Evolutionary conservation across 192 early-diverging fungal genomes (phyloP).

Genomic region (Rhizophagus clarus): DNA sequence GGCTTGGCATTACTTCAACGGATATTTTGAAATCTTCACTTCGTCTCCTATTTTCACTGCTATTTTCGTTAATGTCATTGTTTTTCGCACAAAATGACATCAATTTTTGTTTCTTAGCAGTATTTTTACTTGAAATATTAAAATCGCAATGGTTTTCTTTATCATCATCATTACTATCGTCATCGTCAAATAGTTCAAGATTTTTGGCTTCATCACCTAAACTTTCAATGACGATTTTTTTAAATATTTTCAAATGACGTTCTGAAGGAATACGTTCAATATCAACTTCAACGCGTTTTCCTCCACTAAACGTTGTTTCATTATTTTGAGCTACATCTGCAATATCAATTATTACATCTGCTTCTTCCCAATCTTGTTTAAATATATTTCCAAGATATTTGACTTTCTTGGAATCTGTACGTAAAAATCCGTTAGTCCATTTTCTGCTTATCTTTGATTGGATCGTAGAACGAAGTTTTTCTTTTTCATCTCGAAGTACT

Average conservation of each 20-base stretch:
- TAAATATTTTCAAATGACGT: constrained; percentile 44
- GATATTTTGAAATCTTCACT: constrained; percentile 43
- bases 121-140: neutral
- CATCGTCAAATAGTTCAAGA: constrained; percentile 7
- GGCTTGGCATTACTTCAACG: constrained; percentile 43
- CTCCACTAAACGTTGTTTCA: constrained; percentile 34
- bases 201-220: constrained; percentile 40
- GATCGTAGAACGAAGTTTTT: neutral
- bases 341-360: constrained; percentile 47
- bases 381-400: constrained; percentile 41
- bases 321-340: constrained; percentile 44
- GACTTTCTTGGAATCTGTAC: constrained; percentile 37
- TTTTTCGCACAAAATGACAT: neutral
- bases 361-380: constrained; percentile 46
- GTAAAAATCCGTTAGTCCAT: constrained; percentile 9
- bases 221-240: constrained; percentile 42
- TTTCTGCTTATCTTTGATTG: neutral
- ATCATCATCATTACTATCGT: constrained; percentile 27
- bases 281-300: constrained; percentile 28
- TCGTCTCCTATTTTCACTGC: constrained; percentile 28
- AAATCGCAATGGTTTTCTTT: neutral
- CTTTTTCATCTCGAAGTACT: constrained; percentile 25
- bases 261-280: constrained; percentile 44
- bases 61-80: neutral
- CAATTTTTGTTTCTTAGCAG: constrained; percentile 17